Evolutionary conservation across 305 asterid species (phyloP).

Genomic region (Petunia hybrid): DNA sequence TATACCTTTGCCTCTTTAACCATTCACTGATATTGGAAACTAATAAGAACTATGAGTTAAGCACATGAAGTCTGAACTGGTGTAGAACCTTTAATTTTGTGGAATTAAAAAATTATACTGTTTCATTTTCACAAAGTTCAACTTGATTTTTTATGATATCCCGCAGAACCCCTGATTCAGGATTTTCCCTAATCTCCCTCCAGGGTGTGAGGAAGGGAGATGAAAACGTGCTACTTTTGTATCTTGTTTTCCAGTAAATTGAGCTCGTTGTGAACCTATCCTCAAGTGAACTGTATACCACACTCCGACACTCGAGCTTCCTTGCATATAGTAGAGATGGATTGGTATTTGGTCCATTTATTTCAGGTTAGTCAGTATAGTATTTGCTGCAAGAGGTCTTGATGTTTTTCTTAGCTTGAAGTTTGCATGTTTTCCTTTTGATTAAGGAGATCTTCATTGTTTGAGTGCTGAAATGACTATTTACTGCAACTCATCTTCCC

Average conservation of each 20-base stretch:
- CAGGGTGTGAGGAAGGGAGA: neutral
- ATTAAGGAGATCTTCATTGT: neutral
- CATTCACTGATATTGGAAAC: neutral
- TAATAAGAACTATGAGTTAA: constrained; percentile 10
- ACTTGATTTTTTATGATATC: constrained; percentile 7
- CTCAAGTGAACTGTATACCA: neutral
- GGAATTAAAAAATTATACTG: constrained; percentile 3
- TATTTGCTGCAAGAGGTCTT: neutral
- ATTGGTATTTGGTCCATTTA: neutral
- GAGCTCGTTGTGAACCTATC: neutral
- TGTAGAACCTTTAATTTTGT: neutral
- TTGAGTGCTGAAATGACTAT: constrained; percentile 3
- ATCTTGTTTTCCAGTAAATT: neutral
- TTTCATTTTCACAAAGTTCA: neutral
- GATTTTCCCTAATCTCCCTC: neutral
- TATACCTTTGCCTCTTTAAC: neutral
- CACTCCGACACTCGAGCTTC: neutral
- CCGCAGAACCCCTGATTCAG: neutral
- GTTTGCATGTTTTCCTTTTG: neutral
- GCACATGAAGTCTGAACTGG: constrained; percentile 11
- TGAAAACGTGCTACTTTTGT: constrained; percentile 9
- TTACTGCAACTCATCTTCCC: neutral
- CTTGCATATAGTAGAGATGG: neutral
- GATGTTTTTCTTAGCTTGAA: neutral
- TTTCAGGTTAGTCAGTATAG: neutral